Percentiles rank a stretch among this genome's conserved stretches.
Conservation (phyloP, 495 filamentous ascomycete genomes). For the Articulospora tetracladia region DNA sequence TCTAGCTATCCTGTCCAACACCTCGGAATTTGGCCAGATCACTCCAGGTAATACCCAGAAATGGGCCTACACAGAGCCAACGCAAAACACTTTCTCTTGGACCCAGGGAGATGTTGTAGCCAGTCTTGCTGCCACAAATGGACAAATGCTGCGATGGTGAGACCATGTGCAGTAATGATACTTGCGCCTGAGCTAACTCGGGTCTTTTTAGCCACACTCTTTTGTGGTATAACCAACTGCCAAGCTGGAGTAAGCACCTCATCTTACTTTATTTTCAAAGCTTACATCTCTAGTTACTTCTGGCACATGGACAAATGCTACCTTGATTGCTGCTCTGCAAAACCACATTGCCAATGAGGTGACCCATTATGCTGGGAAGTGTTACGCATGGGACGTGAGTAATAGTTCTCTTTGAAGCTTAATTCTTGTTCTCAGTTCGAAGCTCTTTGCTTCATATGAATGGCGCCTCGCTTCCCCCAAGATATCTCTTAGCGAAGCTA, state of each 20-base stretch:
- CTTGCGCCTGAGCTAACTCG: background rate
- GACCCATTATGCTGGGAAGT: conserved; percentile 52
- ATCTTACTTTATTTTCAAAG: background rate
- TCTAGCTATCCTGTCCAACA: conserved; percentile 27
- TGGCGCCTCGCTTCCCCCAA: too few relatives aligned
- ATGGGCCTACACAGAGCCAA: conserved; percentile 48
- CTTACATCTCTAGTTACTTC: conserved; percentile 37
- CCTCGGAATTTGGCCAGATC: conserved; percentile 44
- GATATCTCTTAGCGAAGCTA: too few relatives aligned
- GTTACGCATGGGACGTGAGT: conserved; percentile 51
- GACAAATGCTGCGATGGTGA: conserved; percentile 48
- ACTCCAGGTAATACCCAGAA: conserved; percentile 34
- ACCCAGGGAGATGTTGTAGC: conserved; percentile 48
- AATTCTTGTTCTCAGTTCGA: too few relatives aligned
- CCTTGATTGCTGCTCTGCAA: conserved; percentile 46
- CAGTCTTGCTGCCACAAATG: conserved; percentile 45
- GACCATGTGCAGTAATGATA: conserved; percentile 16
- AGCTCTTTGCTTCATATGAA: too few relatives aligned
- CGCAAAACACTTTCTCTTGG: conserved; percentile 43
- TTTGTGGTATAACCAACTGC: conserved; percentile 60
- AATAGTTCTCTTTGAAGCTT: too few relatives aligned
- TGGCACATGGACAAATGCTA: conserved; percentile 51
- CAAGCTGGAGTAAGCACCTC: conserved; percentile 44
- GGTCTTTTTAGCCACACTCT: conserved; percentile 41
- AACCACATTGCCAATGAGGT: conserved; percentile 50